Evolutionary conservation across 148 eudicot genomes (phyloP).

Genomic region (Amaranthus palmeri): DNA sequence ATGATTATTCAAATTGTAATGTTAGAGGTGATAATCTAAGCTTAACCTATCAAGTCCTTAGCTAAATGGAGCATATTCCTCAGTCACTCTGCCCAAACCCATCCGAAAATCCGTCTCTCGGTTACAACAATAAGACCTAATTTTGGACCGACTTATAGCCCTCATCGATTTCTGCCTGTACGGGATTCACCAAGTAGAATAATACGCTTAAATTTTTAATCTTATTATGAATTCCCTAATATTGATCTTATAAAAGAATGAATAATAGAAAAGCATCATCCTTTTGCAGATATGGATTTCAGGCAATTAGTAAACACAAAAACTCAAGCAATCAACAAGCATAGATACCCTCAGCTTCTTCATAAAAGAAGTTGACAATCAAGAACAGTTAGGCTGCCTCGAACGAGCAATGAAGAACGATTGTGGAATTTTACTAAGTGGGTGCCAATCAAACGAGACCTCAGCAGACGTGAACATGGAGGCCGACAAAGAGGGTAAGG

Average conservation of each 20-base stretch:
- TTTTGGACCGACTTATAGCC: too few species aligned
- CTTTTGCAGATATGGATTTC: constrained; percentile 67
- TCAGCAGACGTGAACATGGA: constrained; percentile 41
- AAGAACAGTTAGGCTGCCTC: background rate
- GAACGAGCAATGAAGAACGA: constrained; percentile 24
- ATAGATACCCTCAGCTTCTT: constrained; percentile 35
- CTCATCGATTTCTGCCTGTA: too few species aligned
- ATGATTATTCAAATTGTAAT: background rate
- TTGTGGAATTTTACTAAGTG: constrained; percentile 54
- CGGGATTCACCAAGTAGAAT: too few species aligned
- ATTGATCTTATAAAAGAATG: background rate
- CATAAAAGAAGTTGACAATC: background rate
- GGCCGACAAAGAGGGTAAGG: constrained; percentile 22
- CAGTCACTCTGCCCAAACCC: too few species aligned
- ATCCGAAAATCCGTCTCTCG: too few species aligned
- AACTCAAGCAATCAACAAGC: constrained; percentile 37
- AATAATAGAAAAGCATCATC: background rate
- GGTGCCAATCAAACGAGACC: constrained; percentile 55
- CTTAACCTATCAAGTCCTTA: too few species aligned
- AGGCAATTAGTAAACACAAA: constrained; percentile 56
- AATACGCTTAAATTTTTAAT: too few species aligned
- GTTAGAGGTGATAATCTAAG: too few species aligned
- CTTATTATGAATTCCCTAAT: too few species aligned
- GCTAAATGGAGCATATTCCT: too few species aligned
- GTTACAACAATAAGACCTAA: too few species aligned